Base-by-base conservation (phyloP, 306 rosid species). In the Prunus dulcis region DNA sequence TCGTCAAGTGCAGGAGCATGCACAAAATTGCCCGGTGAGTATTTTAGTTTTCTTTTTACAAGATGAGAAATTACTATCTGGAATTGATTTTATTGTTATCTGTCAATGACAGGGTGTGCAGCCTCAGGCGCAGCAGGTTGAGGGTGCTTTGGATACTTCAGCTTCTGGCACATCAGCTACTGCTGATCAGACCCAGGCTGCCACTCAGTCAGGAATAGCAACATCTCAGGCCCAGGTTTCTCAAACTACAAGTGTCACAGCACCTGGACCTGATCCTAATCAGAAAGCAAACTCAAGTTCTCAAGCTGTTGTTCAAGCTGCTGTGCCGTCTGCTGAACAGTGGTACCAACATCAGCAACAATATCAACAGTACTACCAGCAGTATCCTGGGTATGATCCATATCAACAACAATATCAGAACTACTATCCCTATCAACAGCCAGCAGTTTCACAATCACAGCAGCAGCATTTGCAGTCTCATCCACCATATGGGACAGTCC, bases 1-100 rank as follows among this genome's bases (percentile, higher is more conserved):
- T 74, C 87, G 96, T 66, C 99, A 91, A 84, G 98, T 92, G 12
- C 98, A 96, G 79, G 99, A 96, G 70, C 99, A 96, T 41, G 99
- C 97, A 27, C 98, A 88, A 84, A 89, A 56, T 71, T 96, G 97
- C 71, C 82, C 96, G 45, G 98, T 96, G 86, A 67, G 99, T 84
- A 46, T 58, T 47, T 52, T 27, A 63, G 2, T 71, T 17, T 72
- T 30, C 76, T 67, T 51, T 4, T 23, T 3, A 2, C 38, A 51
- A 38, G 58, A 30, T 9, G 23, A 34, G 20, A 15, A 52, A 27
- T 17, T 51, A 25, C 45, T 20, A 10, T 32, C 3, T 4, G 81
- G 20, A 52, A 12, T 83, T 79, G 34, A 64, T 60, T 13, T 83
- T 60, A 62, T 69, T 53, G 47, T 50, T 76, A 34, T 72, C 69